Percentiles rank a stretch among this genome's conserved stretches.
phyloP scores from a whole-genome alignment of 2,329 filamentous ascomycete genomes.

The Paracorniculantispora psalliotae region DNA sequence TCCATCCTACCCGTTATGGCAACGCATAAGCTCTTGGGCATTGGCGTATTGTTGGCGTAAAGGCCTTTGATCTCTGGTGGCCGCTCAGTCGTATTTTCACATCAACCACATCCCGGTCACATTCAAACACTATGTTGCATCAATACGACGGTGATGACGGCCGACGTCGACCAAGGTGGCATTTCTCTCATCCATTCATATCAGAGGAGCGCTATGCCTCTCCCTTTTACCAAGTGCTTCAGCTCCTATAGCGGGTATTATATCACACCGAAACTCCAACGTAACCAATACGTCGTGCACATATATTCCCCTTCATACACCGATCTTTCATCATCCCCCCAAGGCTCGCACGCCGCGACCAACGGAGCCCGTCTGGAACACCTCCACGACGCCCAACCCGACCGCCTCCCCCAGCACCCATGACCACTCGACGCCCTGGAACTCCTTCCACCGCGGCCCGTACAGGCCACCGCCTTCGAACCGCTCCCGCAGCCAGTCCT shows the following conservation, averaged over 20 bases:
- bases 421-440: constrained; percentile 64
- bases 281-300: neutral
- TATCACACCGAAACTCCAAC: neutral
- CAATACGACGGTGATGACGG: too few relatives aligned
- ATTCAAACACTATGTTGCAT: neutral
- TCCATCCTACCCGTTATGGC: too few relatives aligned
- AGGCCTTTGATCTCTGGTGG: too few relatives aligned
- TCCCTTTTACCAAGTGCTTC: neutral
- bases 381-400: constrained; percentile 63
- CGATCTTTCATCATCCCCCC: neutral
- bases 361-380: constrained; percentile 72
- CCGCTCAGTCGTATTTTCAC: too few relatives aligned
- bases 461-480: constrained; percentile 60
- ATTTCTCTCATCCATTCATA: too few relatives aligned
- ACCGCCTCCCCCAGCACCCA: constrained; percentile 69
- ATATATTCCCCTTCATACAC: neutral
- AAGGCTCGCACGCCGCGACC: constrained; percentile 55
- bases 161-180: too few relatives aligned
- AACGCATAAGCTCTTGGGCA: too few relatives aligned
- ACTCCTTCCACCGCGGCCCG: constrained; percentile 56
- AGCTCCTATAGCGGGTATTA: constrained; percentile 4
- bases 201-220: too few relatives aligned
- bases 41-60: too few relatives aligned
- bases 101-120: neutral
- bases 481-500: constrained; percentile 57